Base-by-base conservation (phyloP, 2,329 filamentous ascomycete species). In the Paraphaeosphaeria minitans region DNA sequence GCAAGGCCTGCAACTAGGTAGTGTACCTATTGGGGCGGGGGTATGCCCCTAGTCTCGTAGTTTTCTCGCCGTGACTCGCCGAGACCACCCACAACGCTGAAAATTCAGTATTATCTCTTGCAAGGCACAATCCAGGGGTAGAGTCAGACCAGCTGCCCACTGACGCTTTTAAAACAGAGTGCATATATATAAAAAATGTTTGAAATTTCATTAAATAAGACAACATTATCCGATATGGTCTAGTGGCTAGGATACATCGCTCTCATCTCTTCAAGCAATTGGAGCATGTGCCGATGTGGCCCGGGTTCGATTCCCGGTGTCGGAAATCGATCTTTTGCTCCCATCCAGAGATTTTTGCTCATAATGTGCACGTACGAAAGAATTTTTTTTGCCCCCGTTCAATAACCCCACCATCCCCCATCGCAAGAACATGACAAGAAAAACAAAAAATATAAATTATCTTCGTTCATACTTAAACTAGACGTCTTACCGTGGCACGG, bases 191-290 rank as follows among this genome's bases (percentile, higher is more conserved):
- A 45, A 0, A 8, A n/a, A 27, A 29, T 27, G 6, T 29, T 42
- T 12, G 27, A 1, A 50, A 24, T 22, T 33, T 16, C 29, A 39
- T 42, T 37, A 39, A 46, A 16, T 22, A 22, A 10, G 21, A 14
- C 16, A 35, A 46, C 16, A 29, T 10, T 16, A 57, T 57, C 55
- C 55, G 35, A 43, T 57, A 35, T 57, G 55, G 55, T 57, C 55
- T 52, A 57, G 55, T 57, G 55, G 55, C 48, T 57, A 57, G 55
- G 55, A 57, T 57, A 52, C 50, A 47, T 24, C 53, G 53, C 53
- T 56, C 53, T 56, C 53, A 56, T 42, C 7, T 8, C 16, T 45
- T 35, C 2, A 16, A 19, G 33, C 12, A 27, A 31, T 22, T n/a
- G 29, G 9, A n/a, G n/a, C n/a, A n/a, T n/a, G n/a, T n/a, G 5